Percentiles rank a stretch among this genome's conserved stretches.
Evolutionary conservation across 768 basidiomycete genomes (phyloP).

Genomic region (Lenzites betulinus): DNA sequence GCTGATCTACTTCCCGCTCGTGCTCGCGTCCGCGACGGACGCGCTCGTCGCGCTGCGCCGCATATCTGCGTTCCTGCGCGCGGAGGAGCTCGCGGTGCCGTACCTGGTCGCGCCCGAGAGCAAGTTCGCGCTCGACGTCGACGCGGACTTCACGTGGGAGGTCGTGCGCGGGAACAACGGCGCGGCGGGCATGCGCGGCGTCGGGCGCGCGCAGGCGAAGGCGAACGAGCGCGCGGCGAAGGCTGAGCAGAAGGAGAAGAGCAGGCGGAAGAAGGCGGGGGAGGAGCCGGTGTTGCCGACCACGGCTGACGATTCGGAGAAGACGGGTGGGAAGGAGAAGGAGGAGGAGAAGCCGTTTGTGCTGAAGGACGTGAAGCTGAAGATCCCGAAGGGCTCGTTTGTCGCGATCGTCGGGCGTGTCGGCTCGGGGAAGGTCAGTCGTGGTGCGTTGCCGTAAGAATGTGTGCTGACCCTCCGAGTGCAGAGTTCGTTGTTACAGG

Average conservation of each 20-base stretch:
- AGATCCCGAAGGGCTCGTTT: constrained; percentile 74
- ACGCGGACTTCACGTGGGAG: constrained; percentile 85
- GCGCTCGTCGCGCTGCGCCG: constrained; percentile 80
- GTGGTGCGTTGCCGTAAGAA: not conserved
- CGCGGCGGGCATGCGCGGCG: not conserved
- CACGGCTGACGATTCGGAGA: constrained; percentile 4
- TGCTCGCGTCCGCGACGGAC: constrained; percentile 59
- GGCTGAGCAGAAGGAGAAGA: constrained; percentile 20
- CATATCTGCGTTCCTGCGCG: constrained; percentile 78
- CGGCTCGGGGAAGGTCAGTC: constrained; percentile 64
- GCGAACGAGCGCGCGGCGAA: constrained; percentile 17
- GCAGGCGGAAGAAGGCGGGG: constrained; percentile 9
- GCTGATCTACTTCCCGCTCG: constrained; percentile 56
- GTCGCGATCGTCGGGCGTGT: constrained; percentile 79
- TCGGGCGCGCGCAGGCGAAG: constrained; percentile 8
- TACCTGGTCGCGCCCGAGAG: constrained; percentile 54
- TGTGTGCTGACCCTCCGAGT: not conserved
- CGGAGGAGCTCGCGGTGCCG: constrained; percentile 71
- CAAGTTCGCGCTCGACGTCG: constrained; percentile 64
- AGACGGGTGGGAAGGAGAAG: constrained; percentile 16
- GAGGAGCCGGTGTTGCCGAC: constrained; percentile 18
- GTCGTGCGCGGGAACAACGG: constrained; percentile 41
- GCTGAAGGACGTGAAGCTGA: constrained; percentile 62
- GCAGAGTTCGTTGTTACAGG: constrained; percentile 71
- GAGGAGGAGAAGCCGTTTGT: constrained; percentile 52